Conservation (phyloP, 148 eudicot genomes). For the Rhododendron molle region DNA sequence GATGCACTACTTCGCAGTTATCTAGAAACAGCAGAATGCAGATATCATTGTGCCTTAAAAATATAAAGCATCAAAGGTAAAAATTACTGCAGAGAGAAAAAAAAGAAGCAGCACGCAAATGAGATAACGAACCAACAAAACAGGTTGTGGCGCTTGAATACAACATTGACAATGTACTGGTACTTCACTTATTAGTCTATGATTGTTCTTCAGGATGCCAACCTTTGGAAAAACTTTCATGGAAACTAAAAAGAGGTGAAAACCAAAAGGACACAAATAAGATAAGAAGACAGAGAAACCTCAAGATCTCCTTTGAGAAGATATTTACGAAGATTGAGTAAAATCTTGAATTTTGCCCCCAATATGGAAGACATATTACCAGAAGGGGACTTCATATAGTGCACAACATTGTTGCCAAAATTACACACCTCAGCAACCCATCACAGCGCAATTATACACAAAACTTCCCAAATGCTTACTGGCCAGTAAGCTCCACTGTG, state of each 20-base stretch:
- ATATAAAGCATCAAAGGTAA: neutral
- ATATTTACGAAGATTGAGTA: constrained; percentile 14
- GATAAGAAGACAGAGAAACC: constrained; percentile 4
- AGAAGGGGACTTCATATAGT: neutral
- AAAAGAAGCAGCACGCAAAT: neutral
- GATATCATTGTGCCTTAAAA: neutral
- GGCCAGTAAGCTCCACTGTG: constrained; percentile 29
- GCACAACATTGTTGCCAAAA: neutral
- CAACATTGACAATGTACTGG: neutral
- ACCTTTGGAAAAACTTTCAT: neutral
- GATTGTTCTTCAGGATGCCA: constrained; percentile 8
- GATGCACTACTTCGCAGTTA: neutral
- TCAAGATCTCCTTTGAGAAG: constrained; percentile 10
- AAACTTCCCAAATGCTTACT: constrained; percentile 27
- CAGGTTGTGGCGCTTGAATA: neutral
- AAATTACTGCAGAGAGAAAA: neutral
- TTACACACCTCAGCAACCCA: constrained; percentile 33
- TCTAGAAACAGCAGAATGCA: neutral
- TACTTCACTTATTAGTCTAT: constrained; percentile 14
- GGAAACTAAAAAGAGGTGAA: constrained; percentile 4
- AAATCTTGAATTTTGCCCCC: constrained; percentile 11
- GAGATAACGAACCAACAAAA: neutral
- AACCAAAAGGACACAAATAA: neutral
- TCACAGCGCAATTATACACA: constrained; percentile 42
- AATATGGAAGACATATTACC: neutral